Percentiles rank a stretch among this genome's conserved stretches.
Evolutionary conservation across 2,329 filamentous ascomycete species (phyloP).

Genomic region (Penicillium nordicum): DNA sequence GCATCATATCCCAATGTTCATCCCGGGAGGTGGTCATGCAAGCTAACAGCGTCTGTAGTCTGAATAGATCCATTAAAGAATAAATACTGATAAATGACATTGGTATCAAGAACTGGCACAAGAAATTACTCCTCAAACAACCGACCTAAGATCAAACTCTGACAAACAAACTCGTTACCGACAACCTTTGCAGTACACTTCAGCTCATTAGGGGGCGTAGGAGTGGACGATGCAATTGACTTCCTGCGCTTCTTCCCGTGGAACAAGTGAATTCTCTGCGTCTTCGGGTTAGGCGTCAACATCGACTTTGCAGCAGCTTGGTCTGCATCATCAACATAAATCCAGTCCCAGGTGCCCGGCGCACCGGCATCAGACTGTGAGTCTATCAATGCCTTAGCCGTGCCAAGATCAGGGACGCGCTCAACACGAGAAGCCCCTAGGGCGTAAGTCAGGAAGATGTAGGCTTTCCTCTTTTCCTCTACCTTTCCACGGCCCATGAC

Average conservation of each 20-base stretch:
- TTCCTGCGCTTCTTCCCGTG: conserved; percentile 46
- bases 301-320: conserved; percentile 54
- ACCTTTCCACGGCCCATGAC: conserved; percentile 63
- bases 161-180: conserved; percentile 81
- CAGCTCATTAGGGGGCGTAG: conserved; percentile 26
- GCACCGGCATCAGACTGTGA: conserved; percentile 47
- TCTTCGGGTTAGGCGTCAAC: conserved; percentile 19
- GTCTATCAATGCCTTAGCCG: conserved; percentile 60
- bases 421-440: conserved; percentile 68
- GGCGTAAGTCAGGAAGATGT: conserved; percentile 75
- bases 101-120: conserved; percentile 16
- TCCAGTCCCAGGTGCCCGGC: conserved; percentile 61
- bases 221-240: conserved; percentile 25
- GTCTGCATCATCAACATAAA: conserved; percentile 70
- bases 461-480: conserved; percentile 66
- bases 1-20: no score
- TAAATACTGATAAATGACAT: conserved; percentile 13
- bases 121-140: conserved; percentile 59
- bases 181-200: conserved; percentile 61
- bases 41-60: not conserved
- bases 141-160: conserved; percentile 84
- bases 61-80: not conserved
- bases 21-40: not conserved
- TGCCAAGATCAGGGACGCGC: conserved; percentile 61
- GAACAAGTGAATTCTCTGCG: conserved; percentile 27